Conservation (phyloP, 176 grass and related monocot species). For the Eragrostis curvula region DNA sequence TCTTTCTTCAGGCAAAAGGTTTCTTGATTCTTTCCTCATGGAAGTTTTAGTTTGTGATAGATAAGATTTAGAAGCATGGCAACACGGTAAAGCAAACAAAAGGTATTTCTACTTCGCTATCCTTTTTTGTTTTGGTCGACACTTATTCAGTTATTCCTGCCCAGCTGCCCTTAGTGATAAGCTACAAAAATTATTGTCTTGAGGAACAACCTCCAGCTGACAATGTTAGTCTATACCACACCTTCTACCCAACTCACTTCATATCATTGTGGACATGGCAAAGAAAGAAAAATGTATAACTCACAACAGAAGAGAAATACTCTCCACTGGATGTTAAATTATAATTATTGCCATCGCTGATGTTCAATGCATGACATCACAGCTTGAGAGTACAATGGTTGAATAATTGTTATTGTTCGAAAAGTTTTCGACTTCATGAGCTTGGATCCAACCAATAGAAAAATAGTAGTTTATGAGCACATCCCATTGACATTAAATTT, state of each 20-base stretch:
- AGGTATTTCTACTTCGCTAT: background rate
- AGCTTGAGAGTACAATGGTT: constrained; percentile 35
- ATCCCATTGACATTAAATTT: constrained; percentile 33
- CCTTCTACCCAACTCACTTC: background rate
- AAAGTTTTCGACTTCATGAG: background rate
- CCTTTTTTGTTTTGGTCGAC: background rate
- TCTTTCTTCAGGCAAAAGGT: background rate
- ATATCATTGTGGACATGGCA: constrained; percentile 1
- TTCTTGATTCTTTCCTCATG: background rate
- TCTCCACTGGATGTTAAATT: background rate
- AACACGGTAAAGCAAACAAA: background rate
- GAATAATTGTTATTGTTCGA: constrained; percentile 20
- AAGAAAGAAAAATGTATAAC: constrained; percentile 5
- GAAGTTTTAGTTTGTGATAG: background rate
- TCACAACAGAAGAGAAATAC: background rate
- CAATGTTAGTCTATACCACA: background rate
- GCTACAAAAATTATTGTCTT: background rate
- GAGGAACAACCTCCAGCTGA: constrained; percentile 4
- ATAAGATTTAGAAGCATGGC: background rate
- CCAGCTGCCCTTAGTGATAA: background rate
- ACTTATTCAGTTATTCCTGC: too few relatives aligned
- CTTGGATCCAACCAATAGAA: constrained; percentile 39
- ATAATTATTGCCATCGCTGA: constrained; percentile 39
- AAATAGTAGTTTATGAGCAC: constrained; percentile 29
- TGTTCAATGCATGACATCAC: constrained; percentile 56